Evolutionary conservation across 768 basidiomycete species (phyloP).

Genomic region (Tricholoma sp.): DNA sequence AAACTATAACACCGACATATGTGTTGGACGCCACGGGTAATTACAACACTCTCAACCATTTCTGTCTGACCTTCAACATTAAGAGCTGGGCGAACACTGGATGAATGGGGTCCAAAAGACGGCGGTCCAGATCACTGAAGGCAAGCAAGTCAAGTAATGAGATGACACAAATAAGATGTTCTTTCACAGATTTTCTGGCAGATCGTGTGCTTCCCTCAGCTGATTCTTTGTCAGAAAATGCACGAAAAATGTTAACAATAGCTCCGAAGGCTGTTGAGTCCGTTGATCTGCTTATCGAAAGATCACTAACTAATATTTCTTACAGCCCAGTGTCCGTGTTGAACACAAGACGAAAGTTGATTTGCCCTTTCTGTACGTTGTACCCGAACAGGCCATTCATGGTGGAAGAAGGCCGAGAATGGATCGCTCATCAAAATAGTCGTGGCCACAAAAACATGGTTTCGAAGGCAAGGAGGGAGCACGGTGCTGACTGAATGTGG

Average conservation of each 20-base stretch:
- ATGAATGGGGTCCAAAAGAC: constrained; percentile 43
- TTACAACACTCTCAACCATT: constrained; percentile 9
- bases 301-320: not conserved
- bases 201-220: constrained; percentile 50
- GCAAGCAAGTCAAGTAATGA: constrained; percentile 26
- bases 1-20: constrained; percentile 33
- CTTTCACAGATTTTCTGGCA: constrained; percentile 51
- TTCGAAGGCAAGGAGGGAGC: constrained; percentile 15
- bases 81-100: constrained; percentile 58
- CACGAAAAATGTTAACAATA: constrained; percentile 46
- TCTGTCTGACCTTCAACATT: not conserved
- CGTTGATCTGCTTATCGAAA: constrained; percentile 13
- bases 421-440: constrained; percentile 54
- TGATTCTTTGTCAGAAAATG: constrained; percentile 45
- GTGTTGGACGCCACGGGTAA: constrained; percentile 67
- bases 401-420: constrained; percentile 47
- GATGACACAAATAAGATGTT: not conserved
- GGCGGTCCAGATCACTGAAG: constrained; percentile 44
- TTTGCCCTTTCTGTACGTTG: constrained; percentile 60
- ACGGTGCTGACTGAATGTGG: not conserved
- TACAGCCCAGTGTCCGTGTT: constrained; percentile 55
- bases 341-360: constrained; percentile 47
- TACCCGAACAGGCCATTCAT: constrained; percentile 59
- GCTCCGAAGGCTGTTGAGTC: constrained; percentile 43
- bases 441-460: constrained; percentile 49